These are phyloP conservation scores for Tetrapisispora fleetii DNA, from an alignment of 805 yeast genomes.

Conservation along the genomic window DNA sequence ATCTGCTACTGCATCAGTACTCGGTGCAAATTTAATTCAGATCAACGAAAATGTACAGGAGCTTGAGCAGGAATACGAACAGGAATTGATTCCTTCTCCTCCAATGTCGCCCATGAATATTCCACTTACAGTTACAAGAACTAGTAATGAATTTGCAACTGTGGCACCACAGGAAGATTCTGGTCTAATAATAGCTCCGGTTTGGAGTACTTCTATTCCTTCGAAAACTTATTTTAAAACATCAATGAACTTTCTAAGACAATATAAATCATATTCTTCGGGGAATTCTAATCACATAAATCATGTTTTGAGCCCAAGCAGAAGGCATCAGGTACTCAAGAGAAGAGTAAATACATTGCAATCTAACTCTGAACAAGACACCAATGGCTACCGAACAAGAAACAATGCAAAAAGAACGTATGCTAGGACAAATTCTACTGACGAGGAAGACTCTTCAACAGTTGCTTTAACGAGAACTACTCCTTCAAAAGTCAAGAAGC, in stretches of 20 bases:
- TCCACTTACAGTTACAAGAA: neutral
- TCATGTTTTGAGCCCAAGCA: neutral
- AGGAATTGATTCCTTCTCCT: conserved; percentile 25
- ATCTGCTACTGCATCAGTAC: neutral
- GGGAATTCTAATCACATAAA: neutral
- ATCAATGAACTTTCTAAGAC: conserved; percentile 16
- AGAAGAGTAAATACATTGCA: neutral
- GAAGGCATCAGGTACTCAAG: neutral
- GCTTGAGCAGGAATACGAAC: conserved; percentile 13
- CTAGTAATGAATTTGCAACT: neutral
- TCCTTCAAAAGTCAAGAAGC: conserved; percentile 5
- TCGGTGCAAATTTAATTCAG: conserved; percentile 5
- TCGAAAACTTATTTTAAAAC: conserved; percentile 10
- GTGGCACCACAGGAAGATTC: neutral
- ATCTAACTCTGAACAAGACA: conserved; percentile 10
- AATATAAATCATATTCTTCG: conserved; percentile 13
- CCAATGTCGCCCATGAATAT: conserved; percentile 24
- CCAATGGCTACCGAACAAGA: conserved; percentile 14
- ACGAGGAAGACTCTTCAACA: neutral
- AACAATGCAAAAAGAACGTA: conserved; percentile 6
- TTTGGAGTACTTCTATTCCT: conserved; percentile 14
- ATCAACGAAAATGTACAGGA: neutral
- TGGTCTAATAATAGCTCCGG: conserved; percentile 12
- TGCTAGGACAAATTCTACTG: neutral
- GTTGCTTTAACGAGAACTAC: neutral